Evolutionary conservation across 176 grass and related monocot genomes (phyloP).

Genomic region (Bolboschoenus planiculmis): DNA sequence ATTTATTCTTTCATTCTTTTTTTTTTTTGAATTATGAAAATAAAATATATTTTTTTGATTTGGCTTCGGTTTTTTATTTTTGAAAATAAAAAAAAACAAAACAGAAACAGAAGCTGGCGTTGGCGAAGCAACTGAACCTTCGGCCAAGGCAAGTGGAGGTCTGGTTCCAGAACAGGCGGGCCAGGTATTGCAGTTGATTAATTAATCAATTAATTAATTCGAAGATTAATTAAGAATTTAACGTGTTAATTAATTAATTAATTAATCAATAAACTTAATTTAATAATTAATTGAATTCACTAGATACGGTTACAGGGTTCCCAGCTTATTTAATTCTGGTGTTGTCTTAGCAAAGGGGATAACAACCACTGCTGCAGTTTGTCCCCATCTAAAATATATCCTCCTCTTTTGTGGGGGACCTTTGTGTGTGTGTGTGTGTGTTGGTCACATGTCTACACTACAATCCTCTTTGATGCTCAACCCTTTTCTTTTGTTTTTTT

Average conservation of each 20-base stretch:
- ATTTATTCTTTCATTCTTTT: not conserved
- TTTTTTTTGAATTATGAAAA: not conserved
- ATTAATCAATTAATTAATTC: not conserved
- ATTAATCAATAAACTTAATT: not conserved
- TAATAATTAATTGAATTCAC: not conserved
- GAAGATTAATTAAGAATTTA: not conserved
- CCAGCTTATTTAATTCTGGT: conserved; percentile 2
- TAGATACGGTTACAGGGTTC: not conserved
- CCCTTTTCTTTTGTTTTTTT: not conserved
- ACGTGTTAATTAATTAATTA: not conserved
- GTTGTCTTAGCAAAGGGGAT: conserved; percentile 23
- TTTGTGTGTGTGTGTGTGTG: not conserved
- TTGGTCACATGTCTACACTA: conserved; percentile 4
- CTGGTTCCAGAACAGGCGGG: conserved; percentile 95
- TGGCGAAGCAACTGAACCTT: conserved; percentile 76
- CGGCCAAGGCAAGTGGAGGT: conserved; percentile 87
- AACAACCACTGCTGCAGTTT: conserved; percentile 19
- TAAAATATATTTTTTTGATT: not conserved
- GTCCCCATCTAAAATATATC: conserved; percentile 17
- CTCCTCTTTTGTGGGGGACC: conserved; percentile 1
- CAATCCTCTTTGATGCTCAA: not conserved
- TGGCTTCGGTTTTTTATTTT: not conserved
- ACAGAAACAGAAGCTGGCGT: conserved; percentile 81
- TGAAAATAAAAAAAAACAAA: not conserved
- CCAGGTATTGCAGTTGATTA: conserved; percentile 40